These are phyloP conservation scores for Colletotrichum gigasporum DNA, from an alignment of 2,329 filamentous ascomycete species.

Conservation along the genomic window DNA sequence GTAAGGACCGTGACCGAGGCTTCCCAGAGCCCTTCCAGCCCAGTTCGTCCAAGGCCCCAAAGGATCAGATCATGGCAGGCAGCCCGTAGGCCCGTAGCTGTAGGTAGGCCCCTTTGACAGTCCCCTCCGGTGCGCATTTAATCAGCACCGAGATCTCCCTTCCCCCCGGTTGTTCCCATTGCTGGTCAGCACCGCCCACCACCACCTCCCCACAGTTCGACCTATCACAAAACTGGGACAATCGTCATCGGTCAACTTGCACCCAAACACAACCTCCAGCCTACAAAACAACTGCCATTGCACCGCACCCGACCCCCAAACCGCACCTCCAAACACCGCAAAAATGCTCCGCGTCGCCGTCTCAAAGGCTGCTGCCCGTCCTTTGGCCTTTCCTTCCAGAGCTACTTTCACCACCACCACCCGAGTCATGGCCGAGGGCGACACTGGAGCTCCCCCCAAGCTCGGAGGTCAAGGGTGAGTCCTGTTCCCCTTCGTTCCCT, in stretches of 20 bases:
- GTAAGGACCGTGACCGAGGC: slow-evolving; percentile 12
- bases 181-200: slow-evolving; percentile 15
- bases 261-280: slow-evolving; percentile 1
- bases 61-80: slow-evolving; percentile 27
- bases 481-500: slow-evolving; percentile 33
- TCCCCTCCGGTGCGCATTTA: slow-evolving; percentile 9
- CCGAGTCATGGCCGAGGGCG: slow-evolving; percentile 74
- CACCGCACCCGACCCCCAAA: slow-evolving; percentile 21
- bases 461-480: slow-evolving; percentile 64
- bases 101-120: neutral
- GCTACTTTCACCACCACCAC: slow-evolving; percentile 72
- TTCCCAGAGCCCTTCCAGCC: neutral
- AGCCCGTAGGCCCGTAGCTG: neutral
- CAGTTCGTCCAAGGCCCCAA: neutral
- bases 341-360: slow-evolving; percentile 75
- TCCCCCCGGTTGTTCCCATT: neutral
- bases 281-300: neutral
- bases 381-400: slow-evolving; percentile 57
- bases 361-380: slow-evolving; percentile 62
- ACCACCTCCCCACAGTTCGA: slow-evolving; percentile 13
- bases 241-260: slow-evolving; percentile 27
- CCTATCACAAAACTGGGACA: slow-evolving; percentile 30
- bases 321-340: slow-evolving; percentile 32
- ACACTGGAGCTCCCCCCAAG: slow-evolving; percentile 70
- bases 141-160: slow-evolving; percentile 5